Evolutionary conservation across 164 flowering plant genomes (phyloP).

Genomic region (grape (Vitis vinifera)): DNA sequence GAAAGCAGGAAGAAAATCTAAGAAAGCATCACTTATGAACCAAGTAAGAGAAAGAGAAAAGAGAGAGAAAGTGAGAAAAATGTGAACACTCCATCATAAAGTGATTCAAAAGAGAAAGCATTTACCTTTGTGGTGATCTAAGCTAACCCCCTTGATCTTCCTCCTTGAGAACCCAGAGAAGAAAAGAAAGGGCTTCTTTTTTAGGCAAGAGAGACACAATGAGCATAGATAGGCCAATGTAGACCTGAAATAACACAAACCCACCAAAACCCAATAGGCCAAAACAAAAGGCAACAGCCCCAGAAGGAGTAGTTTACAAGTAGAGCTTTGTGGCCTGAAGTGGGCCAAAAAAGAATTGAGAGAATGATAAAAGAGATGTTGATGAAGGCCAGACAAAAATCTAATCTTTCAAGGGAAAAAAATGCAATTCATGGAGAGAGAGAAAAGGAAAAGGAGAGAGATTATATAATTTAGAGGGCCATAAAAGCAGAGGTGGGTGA

Average conservation of each 20-base stretch:
- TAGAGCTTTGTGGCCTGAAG: conserved; percentile 21
- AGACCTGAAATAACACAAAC: conserved; percentile 29
- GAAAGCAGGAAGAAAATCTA: not conserved
- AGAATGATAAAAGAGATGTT: conserved; percentile 17
- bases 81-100: conserved; percentile 3
- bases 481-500: conserved; percentile 38
- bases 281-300: conserved; percentile 15
- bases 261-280: conserved; percentile 31
- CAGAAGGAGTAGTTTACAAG: conserved; percentile 46
- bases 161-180: conserved; percentile 35
- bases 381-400: conserved; percentile 35
- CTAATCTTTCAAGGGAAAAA: conserved; percentile 23
- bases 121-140: conserved; percentile 37
- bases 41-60: conserved; percentile 33
- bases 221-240: conserved; percentile 38
- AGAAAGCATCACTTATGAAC: conserved; percentile 32
- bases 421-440: no score
- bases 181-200: conserved; percentile 26
- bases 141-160: conserved; percentile 48
- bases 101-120: conserved; percentile 17
- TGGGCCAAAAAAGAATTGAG: conserved; percentile 35
- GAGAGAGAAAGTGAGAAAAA: conserved; percentile 23
- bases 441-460: conserved; percentile 8
- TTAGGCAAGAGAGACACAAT: conserved; percentile 29
- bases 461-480: conserved; percentile 4